Base-by-base conservation (phyloP, 805 yeast genomes). In the Cyberlindnera xylosilytica region DNA sequence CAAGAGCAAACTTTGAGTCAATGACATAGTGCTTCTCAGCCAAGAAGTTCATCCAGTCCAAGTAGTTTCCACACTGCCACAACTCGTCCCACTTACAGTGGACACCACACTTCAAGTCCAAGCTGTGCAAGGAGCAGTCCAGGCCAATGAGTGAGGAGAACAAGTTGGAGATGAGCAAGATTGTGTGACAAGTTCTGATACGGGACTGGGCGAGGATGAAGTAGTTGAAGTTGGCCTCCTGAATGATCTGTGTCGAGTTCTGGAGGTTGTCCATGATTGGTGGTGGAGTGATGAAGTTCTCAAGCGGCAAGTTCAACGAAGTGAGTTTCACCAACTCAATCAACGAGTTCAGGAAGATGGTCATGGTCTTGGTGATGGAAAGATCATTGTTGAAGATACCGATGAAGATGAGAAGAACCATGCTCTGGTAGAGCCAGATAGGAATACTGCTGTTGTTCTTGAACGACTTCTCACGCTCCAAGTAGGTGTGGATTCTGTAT, bases 401-500 rank as follows among this genome's bases (percentile, higher is more conserved):
- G 58, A 87, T 83, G 38, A 88, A 78, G 9, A 87, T 89, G 24
- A 89, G 76, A 35, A 91, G 70, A 0, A 90, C 81, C 61, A 88
- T 76, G 4, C 91, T 78, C 61, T 90, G 98, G 34, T 90, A 79
- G 42, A 87, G 65, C 96, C 96, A 87, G 31, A 88, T 66, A 4
- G 96, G 96, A 20, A 89, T 83, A 33, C 76, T 76, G 51, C 78
- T 76, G 61, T 42, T 54, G 56, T 65, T 69, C 44, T 50, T 51
- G 43, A 54, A 55, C 3, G 51, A 44, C 43, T 55, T 47, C 42
- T 61, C 48, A 51, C 56, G 37, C 68, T 81, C 88, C 68, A 85
- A 73, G 50, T 73, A 78, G 47, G 75, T 76, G 56, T 83, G 87
- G 42, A 84, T 77, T 49, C 82, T 77, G 42, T 68, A 76, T 56